Percentiles rank a stretch among this genome's conserved stretches.
phyloP scores from a whole-genome alignment of 306 rosid species.

The Vigna nakashimae region DNA sequence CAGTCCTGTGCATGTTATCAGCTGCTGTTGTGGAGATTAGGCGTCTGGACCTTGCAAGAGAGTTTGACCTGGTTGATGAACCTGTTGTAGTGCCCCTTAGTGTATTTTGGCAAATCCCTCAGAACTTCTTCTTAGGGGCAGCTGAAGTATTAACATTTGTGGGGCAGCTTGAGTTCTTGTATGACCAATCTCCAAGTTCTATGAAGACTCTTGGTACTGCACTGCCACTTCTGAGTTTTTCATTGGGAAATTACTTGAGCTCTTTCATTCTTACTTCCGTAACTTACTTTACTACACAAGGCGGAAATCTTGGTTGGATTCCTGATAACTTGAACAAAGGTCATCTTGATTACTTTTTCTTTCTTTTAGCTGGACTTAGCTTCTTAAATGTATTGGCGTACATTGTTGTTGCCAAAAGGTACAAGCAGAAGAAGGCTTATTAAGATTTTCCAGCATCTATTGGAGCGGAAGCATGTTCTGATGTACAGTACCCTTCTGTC shows the following conservation, averaged over 20 bases:
- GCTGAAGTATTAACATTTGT: slow-evolving; percentile 78
- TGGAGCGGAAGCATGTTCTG: slow-evolving; percentile 21
- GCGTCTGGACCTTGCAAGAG: slow-evolving; percentile 66
- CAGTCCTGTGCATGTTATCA: slow-evolving; percentile 79
- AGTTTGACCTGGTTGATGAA: slow-evolving; percentile 68
- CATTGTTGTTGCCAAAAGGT: slow-evolving; percentile 57
- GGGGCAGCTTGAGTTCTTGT: slow-evolving; percentile 90
- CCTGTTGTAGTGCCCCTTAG: slow-evolving; percentile 69
- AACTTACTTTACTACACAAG: slow-evolving; percentile 72
- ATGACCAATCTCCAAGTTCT: slow-evolving; percentile 85
- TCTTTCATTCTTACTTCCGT: slow-evolving; percentile 79
- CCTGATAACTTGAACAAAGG: slow-evolving; percentile 82
- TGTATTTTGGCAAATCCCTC: slow-evolving; percentile 89
- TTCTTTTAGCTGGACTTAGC: slow-evolving; percentile 84
- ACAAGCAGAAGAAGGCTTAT: slow-evolving; percentile 70
- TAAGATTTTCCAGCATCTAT: slow-evolving; percentile 36
- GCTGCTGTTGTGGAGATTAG: slow-evolving; percentile 80
- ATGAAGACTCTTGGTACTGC: slow-evolving; percentile 87
- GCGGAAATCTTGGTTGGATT: slow-evolving; percentile 79
- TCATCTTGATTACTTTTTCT: slow-evolving; percentile 86
- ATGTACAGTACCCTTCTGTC: not conserved
- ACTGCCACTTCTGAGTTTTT: slow-evolving; percentile 60
- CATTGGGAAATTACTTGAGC: slow-evolving; percentile 87
- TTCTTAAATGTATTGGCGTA: slow-evolving; percentile 64
- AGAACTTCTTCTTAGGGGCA: slow-evolving; percentile 80